Conservation (phyloP, 129 eudicot genomes). For the Saussurea involucrata region DNA sequence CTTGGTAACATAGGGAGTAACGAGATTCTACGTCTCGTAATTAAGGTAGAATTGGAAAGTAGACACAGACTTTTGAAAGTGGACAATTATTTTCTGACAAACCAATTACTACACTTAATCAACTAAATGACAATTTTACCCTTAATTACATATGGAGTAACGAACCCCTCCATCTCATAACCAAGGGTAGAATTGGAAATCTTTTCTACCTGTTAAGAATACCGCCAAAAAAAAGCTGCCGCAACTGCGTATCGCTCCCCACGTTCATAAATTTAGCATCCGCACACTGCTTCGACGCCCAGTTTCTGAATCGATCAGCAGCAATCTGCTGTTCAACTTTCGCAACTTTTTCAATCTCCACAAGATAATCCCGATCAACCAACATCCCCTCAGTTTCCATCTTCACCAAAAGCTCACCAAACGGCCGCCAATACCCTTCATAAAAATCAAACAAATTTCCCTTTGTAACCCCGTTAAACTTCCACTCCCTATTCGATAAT, state of each 20-base stretch:
- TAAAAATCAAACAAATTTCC: slow-evolving; percentile 74
- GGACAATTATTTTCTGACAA: too few species aligned
- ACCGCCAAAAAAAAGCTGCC: slow-evolving; percentile 90
- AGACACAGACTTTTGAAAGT: too few species aligned
- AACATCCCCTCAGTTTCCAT: slow-evolving; percentile 94
- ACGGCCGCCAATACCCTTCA: slow-evolving; percentile 84
- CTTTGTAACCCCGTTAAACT: slow-evolving; percentile 44
- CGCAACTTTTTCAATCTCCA: slow-evolving; percentile 84
- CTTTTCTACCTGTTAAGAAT: slow-evolving; percentile 56
- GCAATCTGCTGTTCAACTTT: slow-evolving; percentile 81
- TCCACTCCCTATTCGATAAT: slow-evolving; percentile 55
- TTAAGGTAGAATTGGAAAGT: too few species aligned
- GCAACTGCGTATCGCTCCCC: slow-evolving; percentile 88
- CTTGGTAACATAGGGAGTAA: too few species aligned
- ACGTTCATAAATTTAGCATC: slow-evolving; percentile 91
- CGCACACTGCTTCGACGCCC: slow-evolving; percentile 83
- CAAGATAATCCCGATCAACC: slow-evolving; percentile 78
- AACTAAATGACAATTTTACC: not conserved
- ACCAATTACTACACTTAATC: too few species aligned
- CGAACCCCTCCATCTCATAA: not conserved
- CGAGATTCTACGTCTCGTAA: too few species aligned
- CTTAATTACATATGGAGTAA: not conserved
- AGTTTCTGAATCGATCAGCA: slow-evolving; percentile 72
- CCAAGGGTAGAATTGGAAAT: not conserved
- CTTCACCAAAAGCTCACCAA: slow-evolving; percentile 92